Conservation (phyloP, 2,329 filamentous ascomycete species). For the Dissoconium aciculare region DNA sequence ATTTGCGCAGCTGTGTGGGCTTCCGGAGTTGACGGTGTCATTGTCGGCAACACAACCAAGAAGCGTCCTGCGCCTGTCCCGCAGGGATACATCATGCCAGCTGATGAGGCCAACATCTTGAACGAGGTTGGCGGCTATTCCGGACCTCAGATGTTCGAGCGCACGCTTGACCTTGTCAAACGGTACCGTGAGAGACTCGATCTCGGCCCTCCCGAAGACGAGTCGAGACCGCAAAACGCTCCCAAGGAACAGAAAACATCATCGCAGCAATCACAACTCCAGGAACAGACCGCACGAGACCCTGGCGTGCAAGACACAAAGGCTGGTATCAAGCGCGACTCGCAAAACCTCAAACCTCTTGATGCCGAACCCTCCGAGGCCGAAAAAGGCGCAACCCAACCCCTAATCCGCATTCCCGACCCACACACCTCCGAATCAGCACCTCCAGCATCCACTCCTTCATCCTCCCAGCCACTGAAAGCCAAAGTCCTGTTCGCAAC, state of each 20-base stretch:
- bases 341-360: constrained; percentile 19
- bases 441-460: constrained; percentile 5
- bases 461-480: constrained; percentile 11
- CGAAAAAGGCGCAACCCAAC: constrained; percentile 18
- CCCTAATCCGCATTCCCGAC: constrained; percentile 20
- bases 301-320: neutral
- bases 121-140: constrained; percentile 77
- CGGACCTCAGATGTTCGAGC: constrained; percentile 73
- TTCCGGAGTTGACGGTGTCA: constrained; percentile 83
- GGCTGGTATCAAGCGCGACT: constrained; percentile 17
- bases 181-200: constrained; percentile 50
- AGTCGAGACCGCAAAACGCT: neutral
- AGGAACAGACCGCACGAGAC: too few species aligned
- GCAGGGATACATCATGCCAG: constrained; percentile 46
- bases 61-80: constrained; percentile 58
- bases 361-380: constrained; percentile 15
- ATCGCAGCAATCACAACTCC: too few species aligned
- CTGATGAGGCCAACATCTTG: constrained; percentile 51
- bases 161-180: constrained; percentile 62
- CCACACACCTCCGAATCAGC: constrained; percentile 14
- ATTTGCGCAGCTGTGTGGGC: constrained; percentile 74
- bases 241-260: too few species aligned
- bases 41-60: constrained; percentile 95
- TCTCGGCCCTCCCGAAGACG: constrained; percentile 25
- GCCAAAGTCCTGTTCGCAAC: constrained; percentile 84